phyloP scores from a whole-genome alignment of 176 grass and related monocot species.

The Aegilops tauschii region DNA sequence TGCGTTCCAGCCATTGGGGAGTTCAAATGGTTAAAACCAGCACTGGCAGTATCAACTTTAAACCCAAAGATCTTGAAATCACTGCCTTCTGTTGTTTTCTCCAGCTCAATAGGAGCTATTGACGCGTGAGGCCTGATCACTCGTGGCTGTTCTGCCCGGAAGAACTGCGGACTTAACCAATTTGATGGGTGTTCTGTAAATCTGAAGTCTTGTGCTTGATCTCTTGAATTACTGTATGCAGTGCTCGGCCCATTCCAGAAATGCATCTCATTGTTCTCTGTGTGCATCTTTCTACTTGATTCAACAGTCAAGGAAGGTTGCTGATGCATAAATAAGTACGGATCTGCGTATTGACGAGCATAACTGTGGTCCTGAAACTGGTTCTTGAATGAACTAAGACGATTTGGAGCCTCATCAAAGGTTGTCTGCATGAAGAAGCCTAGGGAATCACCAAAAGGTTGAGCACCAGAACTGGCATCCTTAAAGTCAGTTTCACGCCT shows the following conservation, averaged over 20 bases:
- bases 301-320: conserved; percentile 47
- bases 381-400: conserved; percentile 36
- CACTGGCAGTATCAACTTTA: conserved; percentile 54
- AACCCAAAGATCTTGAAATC: conserved; percentile 90
- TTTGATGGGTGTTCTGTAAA: conserved; percentile 37
- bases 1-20: conserved; percentile 48
- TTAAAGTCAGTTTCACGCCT: conserved; percentile 55
- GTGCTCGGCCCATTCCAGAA: conserved; percentile 35
- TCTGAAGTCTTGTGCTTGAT: conserved; percentile 45
- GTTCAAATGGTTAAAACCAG: conserved; percentile 47
- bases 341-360: conserved; percentile 30
- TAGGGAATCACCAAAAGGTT: conserved; percentile 34
- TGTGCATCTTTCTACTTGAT: conserved; percentile 39
- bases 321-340: conserved; percentile 41
- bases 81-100: conserved; percentile 61
- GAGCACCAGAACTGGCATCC: conserved; percentile 32
- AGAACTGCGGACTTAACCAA: conserved; percentile 54
- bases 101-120: conserved; percentile 55
- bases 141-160: conserved; percentile 37
- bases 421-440: conserved; percentile 49
- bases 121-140: conserved; percentile 58
- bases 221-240: conserved; percentile 33
- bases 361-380: conserved; percentile 48
- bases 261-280: conserved; percentile 26
- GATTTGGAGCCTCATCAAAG: conserved; percentile 42